A percentile compares a stretch with the other conserved stretches of the same genome.
Evolutionary conservation across 495 filamentous ascomycete genomes (phyloP).

Genomic region (Glonium stellatum): DNA sequence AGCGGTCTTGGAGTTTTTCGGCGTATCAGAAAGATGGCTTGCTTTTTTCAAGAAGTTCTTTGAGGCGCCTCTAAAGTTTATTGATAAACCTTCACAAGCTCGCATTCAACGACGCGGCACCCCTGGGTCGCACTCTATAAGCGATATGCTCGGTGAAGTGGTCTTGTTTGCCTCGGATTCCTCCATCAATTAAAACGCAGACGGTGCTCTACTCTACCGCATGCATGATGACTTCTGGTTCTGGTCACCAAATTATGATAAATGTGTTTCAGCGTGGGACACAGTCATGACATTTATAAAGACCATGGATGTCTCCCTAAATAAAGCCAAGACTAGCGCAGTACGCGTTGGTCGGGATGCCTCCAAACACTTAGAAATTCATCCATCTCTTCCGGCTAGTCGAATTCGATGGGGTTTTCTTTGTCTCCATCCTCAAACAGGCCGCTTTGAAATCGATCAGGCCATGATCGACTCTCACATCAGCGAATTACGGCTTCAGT

Average conservation of each 20-base stretch:
- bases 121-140: slow-evolving; percentile 54
- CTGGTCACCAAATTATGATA: slow-evolving; percentile 49
- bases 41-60: slow-evolving; percentile 56
- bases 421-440: slow-evolving; percentile 47
- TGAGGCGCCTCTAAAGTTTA: slow-evolving; percentile 53
- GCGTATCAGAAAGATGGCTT: slow-evolving; percentile 53
- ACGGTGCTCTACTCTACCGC: slow-evolving; percentile 50
- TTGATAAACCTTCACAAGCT: slow-evolving; percentile 42
- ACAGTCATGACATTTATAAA: slow-evolving; percentile 49
- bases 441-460: slow-evolving; percentile 57
- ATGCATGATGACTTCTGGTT: slow-evolving; percentile 67
- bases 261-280: slow-evolving; percentile 52
- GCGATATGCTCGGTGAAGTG: slow-evolving; percentile 52
- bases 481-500: slow-evolving; percentile 52
- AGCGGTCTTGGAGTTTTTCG: slow-evolving; percentile 53
- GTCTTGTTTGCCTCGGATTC: slow-evolving; percentile 62
- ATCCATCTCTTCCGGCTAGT: slow-evolving; percentile 44
- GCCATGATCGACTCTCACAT: slow-evolving; percentile 56
- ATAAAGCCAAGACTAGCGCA: slow-evolving; percentile 53
- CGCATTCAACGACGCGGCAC: slow-evolving; percentile 49
- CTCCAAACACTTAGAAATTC: slow-evolving; percentile 20
- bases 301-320: slow-evolving; percentile 52
- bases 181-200: slow-evolving; percentile 53
- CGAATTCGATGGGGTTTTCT: slow-evolving; percentile 63
- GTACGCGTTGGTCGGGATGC: slow-evolving; percentile 40